These are phyloP conservation scores for Silene conica DNA, from an alignment of 148 eudicot species.

Conservation along the genomic window DNA sequence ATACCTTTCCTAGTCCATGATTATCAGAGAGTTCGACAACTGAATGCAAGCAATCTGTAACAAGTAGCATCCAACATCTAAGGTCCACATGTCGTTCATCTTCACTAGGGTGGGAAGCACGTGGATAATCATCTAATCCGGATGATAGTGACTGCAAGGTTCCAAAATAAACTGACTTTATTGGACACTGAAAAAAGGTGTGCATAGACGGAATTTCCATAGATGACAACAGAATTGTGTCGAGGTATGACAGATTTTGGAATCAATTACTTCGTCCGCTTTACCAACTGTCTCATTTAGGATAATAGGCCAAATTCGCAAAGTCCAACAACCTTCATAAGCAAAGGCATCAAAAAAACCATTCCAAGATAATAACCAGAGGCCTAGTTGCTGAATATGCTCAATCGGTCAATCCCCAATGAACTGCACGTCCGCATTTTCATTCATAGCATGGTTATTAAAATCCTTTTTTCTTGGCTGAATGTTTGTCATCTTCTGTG, in stretches of 20 bases:
- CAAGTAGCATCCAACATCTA: slow-evolving; percentile 99
- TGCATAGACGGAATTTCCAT: neutral
- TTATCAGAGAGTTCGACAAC: slow-evolving; percentile 53
- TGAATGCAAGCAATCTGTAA: slow-evolving; percentile 77
- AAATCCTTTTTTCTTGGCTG: no score
- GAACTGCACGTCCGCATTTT: no score
- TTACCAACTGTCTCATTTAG: slow-evolving; percentile 7
- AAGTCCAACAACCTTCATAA: neutral
- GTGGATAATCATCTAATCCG: slow-evolving; percentile 98
- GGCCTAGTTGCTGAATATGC: no score
- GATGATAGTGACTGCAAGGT: slow-evolving; percentile 68
- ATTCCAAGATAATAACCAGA: no score
- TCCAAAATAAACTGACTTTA: slow-evolving; percentile 11
- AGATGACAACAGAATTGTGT: slow-evolving; percentile 9
- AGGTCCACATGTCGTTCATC: slow-evolving; percentile 99
- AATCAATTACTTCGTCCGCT: neutral
- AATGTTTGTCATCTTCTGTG: no score
- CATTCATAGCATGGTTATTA: neutral
- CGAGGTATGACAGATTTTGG: neutral
- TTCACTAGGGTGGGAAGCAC: slow-evolving; percentile 91
- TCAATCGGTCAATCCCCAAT: no score
- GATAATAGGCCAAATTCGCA: neutral
- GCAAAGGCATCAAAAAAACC: neutral
- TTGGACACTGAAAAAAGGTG: neutral
- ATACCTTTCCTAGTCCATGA: slow-evolving; percentile 56